Base-by-base conservation (phyloP, 2,329 filamentous ascomycete genomes). In the Pseudocercospora musae region DNA sequence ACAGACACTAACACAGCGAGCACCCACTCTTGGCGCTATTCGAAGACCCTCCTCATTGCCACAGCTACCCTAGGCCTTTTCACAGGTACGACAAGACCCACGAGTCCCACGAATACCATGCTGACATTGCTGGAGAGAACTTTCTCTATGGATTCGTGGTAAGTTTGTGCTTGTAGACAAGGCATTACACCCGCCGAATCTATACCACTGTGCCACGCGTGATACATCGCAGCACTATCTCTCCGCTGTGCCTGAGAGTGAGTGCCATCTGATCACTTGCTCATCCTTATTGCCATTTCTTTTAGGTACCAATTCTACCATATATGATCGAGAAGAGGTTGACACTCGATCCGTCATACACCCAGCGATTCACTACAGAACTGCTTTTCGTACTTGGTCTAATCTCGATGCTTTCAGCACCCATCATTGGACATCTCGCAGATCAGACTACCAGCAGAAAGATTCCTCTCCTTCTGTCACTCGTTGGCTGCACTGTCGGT, bases 371-470 rank as follows among this genome's bases (percentile, higher is more conserved):
- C 18, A 63, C 64, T 1, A 63, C 64, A 11, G 56, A 59, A 5
- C 25, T 68, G 5, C 58, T 68, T 25, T 63, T 62, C 42, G 50
- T 66, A 27, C 79, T 77, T 67, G 83, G 81, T 20, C 75, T 72
- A 75, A 82, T 78, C 68, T 78, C 73, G 23, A 71, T 72, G 33
- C 72, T 76, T 11, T 78, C 66, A n/a, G 64, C 62, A 4, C 66
- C 66, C 15, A 58, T 66, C 20, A 66, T 68, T 3, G 66, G 62
- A 15, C 62, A 66, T 33, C 61, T 65, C 31, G 64, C 64, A 8
- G 66, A 68, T 23, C 52, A 60, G 23, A 62, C 56, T 20, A 23
- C 60, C 0, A 61, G 58, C 40, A 54, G 66, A n/a, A 66, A 66
- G 49, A 37, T 62, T 10, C 62, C 66, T 4, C 63, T 68, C 8